A percentile compares a stretch with the other conserved stretches of the same genome.
Conservation (phyloP, 2,329 filamentous ascomycete genomes). For the Acephala macrosclerotiorum region DNA sequence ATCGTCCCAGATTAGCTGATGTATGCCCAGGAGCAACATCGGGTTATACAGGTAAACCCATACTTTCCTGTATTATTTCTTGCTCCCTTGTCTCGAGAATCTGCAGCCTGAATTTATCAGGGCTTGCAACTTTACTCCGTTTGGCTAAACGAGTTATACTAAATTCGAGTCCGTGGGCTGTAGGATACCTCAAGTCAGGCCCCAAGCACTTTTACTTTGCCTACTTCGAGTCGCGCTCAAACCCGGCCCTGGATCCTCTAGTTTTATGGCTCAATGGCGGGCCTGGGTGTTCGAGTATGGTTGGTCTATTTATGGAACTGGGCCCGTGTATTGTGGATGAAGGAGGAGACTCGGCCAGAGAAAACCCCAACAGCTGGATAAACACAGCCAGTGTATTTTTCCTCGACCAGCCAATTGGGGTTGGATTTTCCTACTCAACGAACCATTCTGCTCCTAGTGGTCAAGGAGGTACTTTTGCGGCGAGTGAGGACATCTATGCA, state of each 20-base stretch:
- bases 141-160: background rate
- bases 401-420: conserved; percentile 48
- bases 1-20: conserved; percentile 24
- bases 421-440: conserved; percentile 47
- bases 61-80: background rate
- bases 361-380: conserved; percentile 50
- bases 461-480: conserved; percentile 31
- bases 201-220: conserved; percentile 36
- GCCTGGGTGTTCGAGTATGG: conserved; percentile 50
- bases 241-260: conserved; percentile 26
- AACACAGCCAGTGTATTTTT: conserved; percentile 49
- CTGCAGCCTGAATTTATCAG: no score
- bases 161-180: background rate
- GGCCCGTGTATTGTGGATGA: conserved; percentile 54
- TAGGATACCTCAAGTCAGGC: conserved; percentile 34
- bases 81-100: background rate
- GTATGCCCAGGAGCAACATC: conserved; percentile 34
- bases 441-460: conserved; percentile 30
- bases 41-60: conserved; percentile 28
- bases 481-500: conserved; percentile 36
- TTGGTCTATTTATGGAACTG: conserved; percentile 52
- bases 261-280: conserved; percentile 47
- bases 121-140: no score
- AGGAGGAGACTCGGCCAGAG: conserved; percentile 44
- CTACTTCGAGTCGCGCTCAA: conserved; percentile 32